These are phyloP conservation scores for Phytophthora vignae DNA, from an alignment of 352 stramenopile genomes.

Conservation along the genomic window DNA sequence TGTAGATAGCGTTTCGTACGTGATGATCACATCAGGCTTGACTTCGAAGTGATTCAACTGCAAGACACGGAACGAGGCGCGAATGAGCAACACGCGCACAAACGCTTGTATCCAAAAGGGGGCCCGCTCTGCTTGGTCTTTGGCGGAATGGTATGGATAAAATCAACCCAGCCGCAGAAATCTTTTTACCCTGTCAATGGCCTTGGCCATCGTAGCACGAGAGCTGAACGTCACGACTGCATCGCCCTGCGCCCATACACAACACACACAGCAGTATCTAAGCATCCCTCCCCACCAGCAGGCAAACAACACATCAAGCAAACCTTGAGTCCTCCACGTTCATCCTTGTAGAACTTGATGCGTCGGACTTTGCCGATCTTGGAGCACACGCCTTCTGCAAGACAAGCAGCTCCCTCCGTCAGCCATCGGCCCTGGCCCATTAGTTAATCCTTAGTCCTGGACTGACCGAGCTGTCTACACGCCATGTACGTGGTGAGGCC, in stretches of 20 bases:
- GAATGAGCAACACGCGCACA: slow-evolving; percentile 29
- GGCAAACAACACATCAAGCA: too few relatives aligned
- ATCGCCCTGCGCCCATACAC: too few relatives aligned
- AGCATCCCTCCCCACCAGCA: too few relatives aligned
- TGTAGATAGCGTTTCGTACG: slow-evolving; percentile 41
- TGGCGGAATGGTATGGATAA: background rate
- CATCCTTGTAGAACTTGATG: slow-evolving; percentile 90
- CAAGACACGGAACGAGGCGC: slow-evolving; percentile 37
- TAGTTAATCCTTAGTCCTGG: background rate
- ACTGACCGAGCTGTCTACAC: slow-evolving; percentile 78
- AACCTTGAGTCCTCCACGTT: too few relatives aligned
- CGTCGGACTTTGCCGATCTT: slow-evolving; percentile 85
- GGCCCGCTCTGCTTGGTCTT: background rate
- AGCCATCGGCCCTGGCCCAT: background rate
- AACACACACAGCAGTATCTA: too few relatives aligned
- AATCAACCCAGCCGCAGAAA: slow-evolving; percentile 1
- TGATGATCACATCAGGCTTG: slow-evolving; percentile 86
- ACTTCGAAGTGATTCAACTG: slow-evolving; percentile 86
- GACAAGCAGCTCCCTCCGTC: background rate
- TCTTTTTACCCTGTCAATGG: slow-evolving; percentile 72
- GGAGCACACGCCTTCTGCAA: slow-evolving; percentile 68
- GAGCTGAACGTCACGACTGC: slow-evolving; percentile 87
- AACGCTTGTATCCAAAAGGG: background rate
- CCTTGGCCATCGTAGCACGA: slow-evolving; percentile 64
- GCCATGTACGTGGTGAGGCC: slow-evolving; percentile 84